phyloP scores from a whole-genome alignment of 768 basidiomycete species.

The Pleurotus giganteus region DNA sequence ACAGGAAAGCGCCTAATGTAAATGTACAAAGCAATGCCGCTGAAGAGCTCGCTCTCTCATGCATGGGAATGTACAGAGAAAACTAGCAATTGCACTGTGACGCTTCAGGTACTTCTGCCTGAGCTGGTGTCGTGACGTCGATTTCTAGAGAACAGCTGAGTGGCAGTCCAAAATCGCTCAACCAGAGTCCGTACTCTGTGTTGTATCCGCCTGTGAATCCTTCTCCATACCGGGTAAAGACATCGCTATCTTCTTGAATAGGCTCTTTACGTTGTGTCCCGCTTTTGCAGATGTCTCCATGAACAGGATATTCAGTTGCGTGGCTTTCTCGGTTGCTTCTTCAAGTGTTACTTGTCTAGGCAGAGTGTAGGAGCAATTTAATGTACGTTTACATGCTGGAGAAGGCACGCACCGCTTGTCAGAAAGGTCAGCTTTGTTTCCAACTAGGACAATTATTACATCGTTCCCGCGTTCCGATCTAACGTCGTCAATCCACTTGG shows the following conservation, averaged over 20 bases:
- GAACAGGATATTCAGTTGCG: slow-evolving; percentile 92
- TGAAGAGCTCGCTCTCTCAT: not conserved
- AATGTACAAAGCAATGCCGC: slow-evolving; percentile 9
- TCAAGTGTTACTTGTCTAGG: slow-evolving; percentile 98
- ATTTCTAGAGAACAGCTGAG: slow-evolving; percentile 59
- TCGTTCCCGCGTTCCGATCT: slow-evolving; percentile 96
- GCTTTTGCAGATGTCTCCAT: slow-evolving; percentile 99
- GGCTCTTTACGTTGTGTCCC: slow-evolving; percentile 96
- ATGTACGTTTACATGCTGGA: not conserved
- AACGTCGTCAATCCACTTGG: slow-evolving; percentile 99
- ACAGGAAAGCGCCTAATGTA: not conserved
- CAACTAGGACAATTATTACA: slow-evolving; percentile 97
- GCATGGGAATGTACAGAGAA: not conserved
- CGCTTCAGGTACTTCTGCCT: slow-evolving; percentile 77
- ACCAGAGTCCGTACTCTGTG: slow-evolving; percentile 41
- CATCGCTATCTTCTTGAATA: slow-evolving; percentile 99
- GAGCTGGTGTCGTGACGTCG: slow-evolving; percentile 76
- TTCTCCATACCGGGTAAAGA: slow-evolving; percentile 96
- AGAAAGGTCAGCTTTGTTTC: slow-evolving; percentile 98
- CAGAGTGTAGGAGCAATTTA: slow-evolving; percentile 3
- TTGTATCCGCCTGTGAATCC: slow-evolving; percentile 59
- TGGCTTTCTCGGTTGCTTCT: slow-evolving; percentile 89
- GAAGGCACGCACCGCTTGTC: slow-evolving; percentile 81
- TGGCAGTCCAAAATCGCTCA: not conserved
- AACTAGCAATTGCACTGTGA: slow-evolving; percentile 80